Percentiles rank a stretch among this genome's conserved stretches.
Evolutionary conservation across 768 basidiomycete species (phyloP).

Genomic region (Daedalea quercina): DNA sequence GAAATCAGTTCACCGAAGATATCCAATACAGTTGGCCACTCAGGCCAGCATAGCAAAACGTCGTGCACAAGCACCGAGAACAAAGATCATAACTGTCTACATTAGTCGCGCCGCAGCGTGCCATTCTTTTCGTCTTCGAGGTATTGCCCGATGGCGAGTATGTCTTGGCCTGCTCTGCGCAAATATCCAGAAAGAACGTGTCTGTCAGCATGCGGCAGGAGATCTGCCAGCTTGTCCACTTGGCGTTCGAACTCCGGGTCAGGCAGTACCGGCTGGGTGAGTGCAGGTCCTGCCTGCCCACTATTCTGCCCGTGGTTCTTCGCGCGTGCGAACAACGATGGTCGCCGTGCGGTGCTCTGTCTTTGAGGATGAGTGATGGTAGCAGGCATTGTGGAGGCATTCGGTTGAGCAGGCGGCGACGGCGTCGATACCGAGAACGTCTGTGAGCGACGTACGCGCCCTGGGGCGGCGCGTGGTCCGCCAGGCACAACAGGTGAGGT

Average conservation of each 20-base stretch:
- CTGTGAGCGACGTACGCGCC: constrained; percentile 57
- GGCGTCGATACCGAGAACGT: constrained; percentile 43
- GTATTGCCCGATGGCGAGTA: constrained; percentile 82
- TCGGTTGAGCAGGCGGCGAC: constrained; percentile 12
- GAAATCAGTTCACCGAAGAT: not conserved
- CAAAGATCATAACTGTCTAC: not conserved
- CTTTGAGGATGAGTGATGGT: constrained; percentile 19
- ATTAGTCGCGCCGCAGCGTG: constrained; percentile 33
- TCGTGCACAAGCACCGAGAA: not conserved
- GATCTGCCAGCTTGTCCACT: constrained; percentile 62
- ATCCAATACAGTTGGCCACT: not conserved
- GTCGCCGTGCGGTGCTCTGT: constrained; percentile 23
- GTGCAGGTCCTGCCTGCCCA: not conserved
- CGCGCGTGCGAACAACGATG: constrained; percentile 25
- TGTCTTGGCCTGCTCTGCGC: constrained; percentile 69
- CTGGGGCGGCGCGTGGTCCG: constrained; percentile 64
- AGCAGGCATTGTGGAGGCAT: constrained; percentile 23
- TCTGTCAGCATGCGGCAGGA: constrained; percentile 70
- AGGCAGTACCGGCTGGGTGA: constrained; percentile 4
- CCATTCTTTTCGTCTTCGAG: constrained; percentile 81
- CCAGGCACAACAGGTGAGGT: constrained; percentile 55
- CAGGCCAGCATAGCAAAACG: not conserved
- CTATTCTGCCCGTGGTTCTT: not conserved
- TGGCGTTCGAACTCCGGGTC: constrained; percentile 55
- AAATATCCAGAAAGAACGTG: constrained; percentile 65